Conservation (phyloP, 306 rosid species). For the Neltuma alba region DNA sequence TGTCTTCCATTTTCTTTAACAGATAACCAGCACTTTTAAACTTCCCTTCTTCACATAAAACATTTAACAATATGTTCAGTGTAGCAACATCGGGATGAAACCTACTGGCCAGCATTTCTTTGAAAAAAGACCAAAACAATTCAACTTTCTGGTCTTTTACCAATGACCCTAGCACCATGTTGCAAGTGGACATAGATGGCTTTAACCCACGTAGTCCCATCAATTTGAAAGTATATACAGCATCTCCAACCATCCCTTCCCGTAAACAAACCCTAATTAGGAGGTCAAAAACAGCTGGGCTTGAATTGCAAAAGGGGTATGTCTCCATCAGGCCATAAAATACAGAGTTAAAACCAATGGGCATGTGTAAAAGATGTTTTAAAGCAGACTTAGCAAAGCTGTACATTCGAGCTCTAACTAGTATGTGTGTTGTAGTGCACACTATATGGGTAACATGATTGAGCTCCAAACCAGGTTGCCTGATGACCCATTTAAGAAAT, state of each 20-base stretch:
- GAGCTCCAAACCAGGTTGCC: slow-evolving; percentile 70
- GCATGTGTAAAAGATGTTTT: slow-evolving; percentile 51
- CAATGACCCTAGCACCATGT: slow-evolving; percentile 71
- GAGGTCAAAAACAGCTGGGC: slow-evolving; percentile 81
- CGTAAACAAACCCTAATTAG: slow-evolving; percentile 64
- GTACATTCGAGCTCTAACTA: slow-evolving; percentile 79
- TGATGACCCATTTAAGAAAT: slow-evolving; percentile 70
- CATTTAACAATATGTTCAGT: slow-evolving; percentile 64
- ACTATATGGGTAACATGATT: slow-evolving; percentile 62
- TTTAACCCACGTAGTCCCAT: slow-evolving; percentile 67
- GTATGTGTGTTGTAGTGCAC: slow-evolving; percentile 66
- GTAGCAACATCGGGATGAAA: slow-evolving; percentile 67
- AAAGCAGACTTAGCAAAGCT: slow-evolving; percentile 61
- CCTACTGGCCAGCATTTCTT: slow-evolving; percentile 60
- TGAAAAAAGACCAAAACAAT: slow-evolving; percentile 65
- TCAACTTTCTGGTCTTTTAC: slow-evolving; percentile 53
- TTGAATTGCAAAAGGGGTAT: slow-evolving; percentile 70
- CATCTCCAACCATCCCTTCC: slow-evolving; percentile 61
- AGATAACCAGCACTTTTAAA: slow-evolving; percentile 61
- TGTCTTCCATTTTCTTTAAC: slow-evolving; percentile 67
- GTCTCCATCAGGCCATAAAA: slow-evolving; percentile 73
- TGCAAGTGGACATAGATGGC: slow-evolving; percentile 76
- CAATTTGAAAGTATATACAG: slow-evolving; percentile 58
- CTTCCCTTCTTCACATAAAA: slow-evolving; percentile 62
- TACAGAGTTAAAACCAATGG: slow-evolving; percentile 49